Conservation (phyloP, 768 basidiomycete genomes). For the Russula brevipes region DNA sequence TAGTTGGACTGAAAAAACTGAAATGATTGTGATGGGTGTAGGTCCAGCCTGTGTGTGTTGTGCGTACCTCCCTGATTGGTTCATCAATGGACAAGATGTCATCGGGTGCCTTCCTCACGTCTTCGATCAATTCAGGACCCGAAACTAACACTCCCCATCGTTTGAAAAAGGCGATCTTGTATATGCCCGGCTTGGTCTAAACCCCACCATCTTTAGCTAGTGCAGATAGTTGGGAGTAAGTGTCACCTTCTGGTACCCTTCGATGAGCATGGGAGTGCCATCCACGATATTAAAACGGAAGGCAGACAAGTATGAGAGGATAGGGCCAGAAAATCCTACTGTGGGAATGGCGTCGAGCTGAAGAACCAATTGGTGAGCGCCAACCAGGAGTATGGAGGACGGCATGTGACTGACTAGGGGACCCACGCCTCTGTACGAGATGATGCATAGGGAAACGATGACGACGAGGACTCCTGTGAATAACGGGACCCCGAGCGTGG, state of each 20-base stretch:
- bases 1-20: no score
- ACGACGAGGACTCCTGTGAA: background rate
- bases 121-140: constrained; percentile 34
- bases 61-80: constrained; percentile 34
- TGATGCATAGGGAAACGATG: background rate
- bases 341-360: constrained; percentile 30
- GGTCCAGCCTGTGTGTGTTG: background rate
- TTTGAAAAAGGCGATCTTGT: constrained; percentile 30
- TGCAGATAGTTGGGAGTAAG: background rate
- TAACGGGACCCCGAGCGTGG: background rate
- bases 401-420: background rate
- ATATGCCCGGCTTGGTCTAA: constrained; percentile 29
- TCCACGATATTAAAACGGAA: background rate
- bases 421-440: background rate
- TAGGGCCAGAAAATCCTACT: constrained; percentile 27
- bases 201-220: background rate
- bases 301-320: constrained; percentile 29
- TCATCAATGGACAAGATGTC: constrained; percentile 35
- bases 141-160: constrained; percentile 42
- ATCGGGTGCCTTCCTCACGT: constrained; percentile 39
- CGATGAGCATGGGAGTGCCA: background rate
- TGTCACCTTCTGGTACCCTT: constrained; percentile 11
- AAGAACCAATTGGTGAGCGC: background rate
- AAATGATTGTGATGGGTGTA: background rate
- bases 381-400: background rate